phyloP scores from a whole-genome alignment of 2,329 filamentous ascomycete species.

The Ceratocystis smalleyi region DNA sequence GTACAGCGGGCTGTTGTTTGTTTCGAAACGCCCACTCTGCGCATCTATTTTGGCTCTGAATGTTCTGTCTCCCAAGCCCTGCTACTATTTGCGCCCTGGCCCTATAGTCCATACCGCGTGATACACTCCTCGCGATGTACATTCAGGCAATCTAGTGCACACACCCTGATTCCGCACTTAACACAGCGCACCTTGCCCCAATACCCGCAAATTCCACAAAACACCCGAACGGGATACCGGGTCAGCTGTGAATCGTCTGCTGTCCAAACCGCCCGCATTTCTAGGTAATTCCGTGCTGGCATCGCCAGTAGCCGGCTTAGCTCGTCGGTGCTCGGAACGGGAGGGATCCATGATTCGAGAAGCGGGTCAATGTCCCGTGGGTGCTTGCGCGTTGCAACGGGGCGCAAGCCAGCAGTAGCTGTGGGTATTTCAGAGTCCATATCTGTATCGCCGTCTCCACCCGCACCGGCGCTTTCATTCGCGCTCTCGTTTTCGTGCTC shows the following conservation, averaged over 20 bases:
- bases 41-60: not conserved
- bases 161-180: slow-evolving; percentile 65
- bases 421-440: not conserved
- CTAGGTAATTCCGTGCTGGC: slow-evolving; percentile 52
- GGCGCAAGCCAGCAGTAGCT: not conserved
- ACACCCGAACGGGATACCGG: slow-evolving; percentile 44
- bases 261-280: slow-evolving; percentile 38
- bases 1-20: no score
- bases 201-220: slow-evolving; percentile 70
- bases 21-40: not conserved
- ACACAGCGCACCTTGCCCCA: slow-evolving; percentile 64
- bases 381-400: slow-evolving; percentile 22
- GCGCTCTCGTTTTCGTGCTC: not conserved
- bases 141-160: slow-evolving; percentile 58
- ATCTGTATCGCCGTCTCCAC: not conserved
- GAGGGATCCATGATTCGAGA: slow-evolving; percentile 42
- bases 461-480: not conserved
- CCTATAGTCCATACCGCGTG: slow-evolving; percentile 41
- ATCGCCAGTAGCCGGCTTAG: slow-evolving; percentile 47
- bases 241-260: slow-evolving; percentile 22
- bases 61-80: not conserved
- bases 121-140: slow-evolving; percentile 58
- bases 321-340: slow-evolving; percentile 42
- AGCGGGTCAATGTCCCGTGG: slow-evolving; percentile 41
- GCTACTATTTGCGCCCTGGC: not conserved